Conservation (phyloP, 495 filamentous ascomycete genomes). For the Trichoderma orchidacearum region DNA sequence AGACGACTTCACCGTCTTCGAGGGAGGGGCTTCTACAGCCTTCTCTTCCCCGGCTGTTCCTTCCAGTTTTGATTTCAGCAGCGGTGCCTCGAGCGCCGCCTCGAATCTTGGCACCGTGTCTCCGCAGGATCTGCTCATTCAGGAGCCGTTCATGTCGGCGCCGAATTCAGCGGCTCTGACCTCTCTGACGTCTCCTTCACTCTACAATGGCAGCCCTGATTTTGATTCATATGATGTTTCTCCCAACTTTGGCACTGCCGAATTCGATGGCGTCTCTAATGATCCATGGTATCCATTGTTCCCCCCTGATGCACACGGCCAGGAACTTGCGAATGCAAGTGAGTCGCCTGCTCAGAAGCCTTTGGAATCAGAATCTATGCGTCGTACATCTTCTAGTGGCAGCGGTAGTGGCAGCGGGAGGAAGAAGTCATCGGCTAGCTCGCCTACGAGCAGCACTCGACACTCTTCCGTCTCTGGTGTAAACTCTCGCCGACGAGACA, state of each 20-base stretch:
- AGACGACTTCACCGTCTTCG: conserved; percentile 37
- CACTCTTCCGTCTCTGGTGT: conserved; percentile 62
- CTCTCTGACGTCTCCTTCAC: conserved; percentile 68
- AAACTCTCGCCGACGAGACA: conserved; percentile 53
- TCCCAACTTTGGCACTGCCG: conserved; percentile 44
- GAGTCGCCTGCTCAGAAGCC: conserved; percentile 29
- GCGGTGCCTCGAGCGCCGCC: conserved; percentile 25
- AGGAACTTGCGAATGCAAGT: conserved; percentile 14
- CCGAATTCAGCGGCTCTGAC: conserved; percentile 77
- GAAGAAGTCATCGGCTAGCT: conserved; percentile 28
- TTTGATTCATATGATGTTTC: conserved; percentile 63
- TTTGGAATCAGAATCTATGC: conserved; percentile 23
- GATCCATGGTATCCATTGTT: conserved; percentile 58
- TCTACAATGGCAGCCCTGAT: conserved; percentile 61
- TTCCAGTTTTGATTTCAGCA: conserved; percentile 27
- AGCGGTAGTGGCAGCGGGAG: conserved; percentile 12
- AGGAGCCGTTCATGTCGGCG: conserved; percentile 52
- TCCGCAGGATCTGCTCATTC: conserved; percentile 64
- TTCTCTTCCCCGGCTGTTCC: conserved; percentile 39
- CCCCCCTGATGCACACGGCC: conserved; percentile 25
- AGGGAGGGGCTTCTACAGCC: conserved; percentile 32
- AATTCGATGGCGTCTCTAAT: conserved; percentile 23
- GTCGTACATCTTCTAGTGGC: neutral
- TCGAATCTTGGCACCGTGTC: conserved; percentile 61
- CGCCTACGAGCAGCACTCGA: conserved; percentile 30